Evolutionary conservation across 2,329 filamentous ascomycete species (phyloP), one percentile per base, ranked within the genome.

Genomic region (Sporothrix curviconia): DNA sequence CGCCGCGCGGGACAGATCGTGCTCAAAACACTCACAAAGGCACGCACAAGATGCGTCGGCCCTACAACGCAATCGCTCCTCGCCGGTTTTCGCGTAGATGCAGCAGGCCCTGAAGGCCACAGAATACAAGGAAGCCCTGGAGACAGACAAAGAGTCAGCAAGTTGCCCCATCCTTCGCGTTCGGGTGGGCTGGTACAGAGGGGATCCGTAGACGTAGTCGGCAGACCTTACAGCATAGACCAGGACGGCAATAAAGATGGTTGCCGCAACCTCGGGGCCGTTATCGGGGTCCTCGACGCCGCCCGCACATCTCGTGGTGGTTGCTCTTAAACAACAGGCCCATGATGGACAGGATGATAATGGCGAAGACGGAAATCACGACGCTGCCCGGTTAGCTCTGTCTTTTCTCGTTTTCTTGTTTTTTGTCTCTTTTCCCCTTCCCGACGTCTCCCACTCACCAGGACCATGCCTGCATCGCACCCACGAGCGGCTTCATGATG

Each of bases 401-500:
- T n/a, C n/a, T n/a, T n/a, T n/a, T n/a, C n/a, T n/a, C n/a, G n/a
- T n/a, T n/a, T n/a, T n/a, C n/a, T n/a, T n/a, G n/a, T n/a, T 7
- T 22, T 3, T 7, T 9, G 25, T 4, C 11, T n/a, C 43, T 22
- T 17, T 8, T 4, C 28, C 11, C 8, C n/a, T 3, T 9, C 3
- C 8, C 19, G 28, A n/a, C n/a, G 19, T 28, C 11, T n/a, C n/a
- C 37, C 19, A 72, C 84, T 69, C 78, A 96, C 92, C 92, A 96
- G 78, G 86, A 90, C 91, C 92, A 96, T 69, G 92, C 92, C 77
- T 95, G 92, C 77, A 92, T 82, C 64, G 90, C 86, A 70, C 90
- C 88, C 66, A 97, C 89, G 70, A 97, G 79, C 65, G 92, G 92
- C 86, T 96, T 96, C 92, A 96, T 96, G 69, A 68, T 83, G 77